Evolutionary conservation across 2,329 filamentous ascomycete genomes (phyloP).

Genomic region (Cladosporium sp.): DNA sequence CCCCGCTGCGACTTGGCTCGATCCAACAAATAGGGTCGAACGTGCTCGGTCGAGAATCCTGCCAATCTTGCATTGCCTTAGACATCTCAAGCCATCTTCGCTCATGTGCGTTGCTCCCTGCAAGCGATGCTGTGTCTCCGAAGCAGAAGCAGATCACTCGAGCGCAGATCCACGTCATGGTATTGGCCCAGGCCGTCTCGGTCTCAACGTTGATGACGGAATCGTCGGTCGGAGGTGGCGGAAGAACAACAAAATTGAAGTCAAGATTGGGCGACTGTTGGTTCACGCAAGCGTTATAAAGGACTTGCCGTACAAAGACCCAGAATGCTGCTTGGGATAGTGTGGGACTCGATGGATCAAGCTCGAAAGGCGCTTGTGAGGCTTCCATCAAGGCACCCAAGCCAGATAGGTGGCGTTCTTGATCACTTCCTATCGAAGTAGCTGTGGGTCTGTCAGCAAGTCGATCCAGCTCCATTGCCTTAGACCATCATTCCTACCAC

Average conservation of each 20-base stretch:
- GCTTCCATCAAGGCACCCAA: slow-evolving; percentile 4
- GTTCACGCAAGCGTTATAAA: slow-evolving; percentile 15
- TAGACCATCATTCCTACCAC: slow-evolving; percentile 19
- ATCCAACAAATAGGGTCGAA: background rate
- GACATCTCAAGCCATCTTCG: slow-evolving; percentile 1
- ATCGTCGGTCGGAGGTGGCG: background rate
- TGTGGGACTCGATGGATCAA: slow-evolving; percentile 10
- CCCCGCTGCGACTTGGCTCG: background rate
- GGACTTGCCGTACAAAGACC: slow-evolving; percentile 14
- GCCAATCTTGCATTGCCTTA: background rate
- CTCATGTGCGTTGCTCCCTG: background rate
- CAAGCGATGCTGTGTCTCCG: slow-evolving; percentile 4
- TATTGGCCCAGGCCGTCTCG: slow-evolving; percentile 3
- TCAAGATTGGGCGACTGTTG: slow-evolving; percentile 13
- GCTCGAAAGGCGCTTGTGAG: slow-evolving; percentile 2
- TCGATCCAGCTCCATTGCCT: background rate
- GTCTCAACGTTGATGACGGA: slow-evolving; percentile 1
- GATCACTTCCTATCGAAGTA: slow-evolving; percentile 2
- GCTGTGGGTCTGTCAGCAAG: background rate
- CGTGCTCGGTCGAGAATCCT: background rate
- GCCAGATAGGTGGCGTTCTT: slow-evolving; percentile 5
- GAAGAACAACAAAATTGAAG: slow-evolving; percentile 5
- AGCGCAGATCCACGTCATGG: slow-evolving; percentile 6
- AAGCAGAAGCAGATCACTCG: slow-evolving; percentile 2
- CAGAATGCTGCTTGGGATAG: slow-evolving; percentile 15